Evolutionary conservation across 2,329 filamentous ascomycete species (phyloP).

Genomic region (Piedraia hortae): DNA sequence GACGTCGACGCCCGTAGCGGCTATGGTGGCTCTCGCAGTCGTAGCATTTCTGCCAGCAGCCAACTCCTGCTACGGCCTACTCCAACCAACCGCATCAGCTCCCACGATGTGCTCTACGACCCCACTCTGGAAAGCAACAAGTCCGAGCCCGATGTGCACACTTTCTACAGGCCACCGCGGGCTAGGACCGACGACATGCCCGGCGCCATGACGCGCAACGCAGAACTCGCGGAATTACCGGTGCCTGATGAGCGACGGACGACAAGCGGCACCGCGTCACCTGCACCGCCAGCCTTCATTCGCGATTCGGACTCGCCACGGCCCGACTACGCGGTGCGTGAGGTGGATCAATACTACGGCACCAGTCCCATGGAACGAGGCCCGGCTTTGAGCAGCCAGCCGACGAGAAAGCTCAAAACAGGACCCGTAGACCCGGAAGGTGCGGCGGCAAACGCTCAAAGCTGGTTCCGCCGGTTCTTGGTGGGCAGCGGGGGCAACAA

Average conservation of each 20-base stretch:
- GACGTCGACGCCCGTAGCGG: slow-evolving; percentile 5
- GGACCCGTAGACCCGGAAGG: slow-evolving; percentile 86
- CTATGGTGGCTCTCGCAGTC: slow-evolving; percentile 20
- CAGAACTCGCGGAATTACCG: slow-evolving; percentile 16
- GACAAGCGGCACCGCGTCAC: slow-evolving; percentile 13
- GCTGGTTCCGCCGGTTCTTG: slow-evolving; percentile 61
- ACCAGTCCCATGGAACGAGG: slow-evolving; percentile 22
- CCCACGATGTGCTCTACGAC: slow-evolving; percentile 20
- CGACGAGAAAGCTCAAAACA: slow-evolving; percentile 65
- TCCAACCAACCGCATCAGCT: slow-evolving; percentile 1
- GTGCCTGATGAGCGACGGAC: slow-evolving; percentile 10
- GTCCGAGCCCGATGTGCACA: slow-evolving; percentile 30
- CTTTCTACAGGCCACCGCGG: slow-evolving; percentile 70
- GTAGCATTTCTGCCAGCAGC: slow-evolving; percentile 34
- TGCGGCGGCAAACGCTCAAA: slow-evolving; percentile 63
- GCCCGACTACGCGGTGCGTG: slow-evolving; percentile 74
- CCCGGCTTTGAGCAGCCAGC: slow-evolving; percentile 54
- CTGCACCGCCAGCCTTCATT: slow-evolving; percentile 24
- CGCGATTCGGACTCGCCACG: slow-evolving; percentile 24
- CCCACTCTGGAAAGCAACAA: slow-evolving; percentile 24
- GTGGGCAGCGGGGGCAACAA: slow-evolving; percentile 9
- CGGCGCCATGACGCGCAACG: slow-evolving; percentile 18
- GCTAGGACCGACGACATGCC: slow-evolving; percentile 33
- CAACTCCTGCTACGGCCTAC: slow-evolving; percentile 29
- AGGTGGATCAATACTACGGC: slow-evolving; percentile 81